Base-by-base conservation (phyloP, 2,329 filamentous ascomycete genomes). In the Colletotrichum sp. region DNA sequence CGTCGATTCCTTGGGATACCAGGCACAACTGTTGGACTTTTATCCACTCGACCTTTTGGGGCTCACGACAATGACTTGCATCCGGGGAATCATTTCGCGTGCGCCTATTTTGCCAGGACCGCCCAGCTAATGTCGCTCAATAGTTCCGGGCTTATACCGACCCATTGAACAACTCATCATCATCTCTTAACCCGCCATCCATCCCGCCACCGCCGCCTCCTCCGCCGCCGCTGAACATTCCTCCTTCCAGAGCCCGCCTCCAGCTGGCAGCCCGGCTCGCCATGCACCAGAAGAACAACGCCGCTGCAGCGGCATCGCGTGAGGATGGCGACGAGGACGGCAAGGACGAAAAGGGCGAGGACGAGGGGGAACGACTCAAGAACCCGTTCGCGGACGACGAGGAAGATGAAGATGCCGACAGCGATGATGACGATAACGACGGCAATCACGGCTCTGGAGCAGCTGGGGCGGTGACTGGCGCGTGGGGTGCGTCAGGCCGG, bases 261-360 rank as follows among this genome's bases (percentile, higher is more conserved):
- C 95, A 98, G 84, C 91, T 99, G n/a, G 96, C 96, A n/a, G 95
- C 95, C 15, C 92, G 96, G 15, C 89, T 99, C 81, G 92, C 95
- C 3, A 91, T 94, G 85, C 94, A 95, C 79, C 92, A 93, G 79
- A 93, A 95, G 83, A 91, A 92, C 78, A 88, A 85, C 62, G 86
- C 87, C 27, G 85, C 88, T 8, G 85, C 87, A 29, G 86, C 85
- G 3, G 80, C 88, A 3, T 85, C 85, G 2, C 79, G 85, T 5
- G 83, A 85, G 9, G 87, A 88, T 29, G 85, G 85, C 29, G 85
- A 84, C 4, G 84, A 85, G 8, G 86, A 86, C 57, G 82, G 81
- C 15, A 80, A 84, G 22, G 82, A 83, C 73, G 85, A 81, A 16
- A 77, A 78, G 49, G 79, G 79, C 5, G 78, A 69, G 72, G 27